A percentile compares a stretch with the other conserved stretches of the same genome.
These are phyloP conservation scores for Singerocomus rubriflavus DNA, from an alignment of 1,284 basidiomycete species.

Conservation along the genomic window DNA sequence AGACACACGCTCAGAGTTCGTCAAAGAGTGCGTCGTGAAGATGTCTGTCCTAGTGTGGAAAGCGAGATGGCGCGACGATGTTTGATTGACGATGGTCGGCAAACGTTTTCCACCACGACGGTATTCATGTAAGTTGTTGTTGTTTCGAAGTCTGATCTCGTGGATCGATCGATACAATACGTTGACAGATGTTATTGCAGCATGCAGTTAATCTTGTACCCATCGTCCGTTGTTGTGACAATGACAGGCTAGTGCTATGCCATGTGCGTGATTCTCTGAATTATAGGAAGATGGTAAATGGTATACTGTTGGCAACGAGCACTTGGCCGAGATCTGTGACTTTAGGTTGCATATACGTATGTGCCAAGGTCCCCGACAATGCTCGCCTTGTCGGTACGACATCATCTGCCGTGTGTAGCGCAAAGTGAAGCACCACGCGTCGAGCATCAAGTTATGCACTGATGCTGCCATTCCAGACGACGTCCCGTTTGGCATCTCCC, in stretches of 20 bases:
- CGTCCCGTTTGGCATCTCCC: background rate
- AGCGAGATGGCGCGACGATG: background rate
- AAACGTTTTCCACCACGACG: background rate
- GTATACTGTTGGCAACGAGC: background rate
- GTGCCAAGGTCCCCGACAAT: background rate
- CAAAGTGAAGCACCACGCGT: background rate
- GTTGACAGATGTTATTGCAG: constrained; percentile 7
- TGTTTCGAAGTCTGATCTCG: background rate
- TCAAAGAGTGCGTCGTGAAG: constrained; percentile 25
- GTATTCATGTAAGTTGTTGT: constrained; percentile 1
- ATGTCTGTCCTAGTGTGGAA: background rate
- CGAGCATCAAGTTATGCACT: too few relatives aligned
- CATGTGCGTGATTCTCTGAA: background rate
- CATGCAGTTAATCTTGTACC: background rate
- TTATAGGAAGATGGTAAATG: background rate
- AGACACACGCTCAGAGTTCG: constrained; percentile 41
- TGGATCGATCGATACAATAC: background rate
- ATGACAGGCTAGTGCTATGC: background rate
- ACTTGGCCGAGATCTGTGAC: background rate
- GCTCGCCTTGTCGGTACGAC: background rate
- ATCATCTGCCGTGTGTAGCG: background rate
- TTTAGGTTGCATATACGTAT: constrained; percentile 9
- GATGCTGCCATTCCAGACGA: background rate
- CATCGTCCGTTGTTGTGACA: background rate
- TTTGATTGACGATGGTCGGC: constrained; percentile 1